Evolutionary conservation across 352 stramenopile genomes (phyloP).

Genomic region (Phytopythium mirpurense): DNA sequence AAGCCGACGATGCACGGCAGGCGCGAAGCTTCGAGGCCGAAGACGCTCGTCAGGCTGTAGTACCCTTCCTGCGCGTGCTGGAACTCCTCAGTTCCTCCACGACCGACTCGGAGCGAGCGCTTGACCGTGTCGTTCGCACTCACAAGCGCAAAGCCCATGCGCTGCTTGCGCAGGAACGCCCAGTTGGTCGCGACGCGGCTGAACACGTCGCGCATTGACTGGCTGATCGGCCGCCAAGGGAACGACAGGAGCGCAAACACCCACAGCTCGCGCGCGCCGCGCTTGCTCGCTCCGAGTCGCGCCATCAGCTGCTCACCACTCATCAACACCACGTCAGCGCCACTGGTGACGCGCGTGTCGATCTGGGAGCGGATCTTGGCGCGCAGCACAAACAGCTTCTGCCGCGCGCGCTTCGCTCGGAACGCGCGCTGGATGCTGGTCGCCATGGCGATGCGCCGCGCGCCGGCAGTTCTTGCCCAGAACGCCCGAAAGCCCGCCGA

Average conservation of each 20-base stretch:
- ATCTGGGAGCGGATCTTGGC: conserved; percentile 34
- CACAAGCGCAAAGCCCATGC: conserved; percentile 21
- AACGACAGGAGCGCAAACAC: conserved; percentile 29
- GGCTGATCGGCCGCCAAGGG: conserved; percentile 21
- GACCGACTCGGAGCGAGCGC: not conserved
- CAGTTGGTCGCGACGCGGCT: conserved; percentile 30
- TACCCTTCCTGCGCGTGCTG: not conserved
- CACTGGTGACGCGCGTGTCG: conserved; percentile 11
- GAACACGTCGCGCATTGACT: conserved; percentile 10
- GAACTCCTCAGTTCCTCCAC: not conserved
- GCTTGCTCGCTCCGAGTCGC: conserved; percentile 3
- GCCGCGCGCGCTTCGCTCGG: conserved; percentile 21
- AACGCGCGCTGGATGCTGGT: conserved; percentile 25
- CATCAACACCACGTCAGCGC: conserved; percentile 14
- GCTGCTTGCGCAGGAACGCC: conserved; percentile 19
- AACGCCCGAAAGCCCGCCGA: conserved; percentile 18
- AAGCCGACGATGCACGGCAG: conserved; percentile 34
- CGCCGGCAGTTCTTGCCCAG: conserved; percentile 27
- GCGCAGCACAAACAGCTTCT: conserved; percentile 23
- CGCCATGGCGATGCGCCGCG: conserved; percentile 20
- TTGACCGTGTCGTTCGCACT: conserved; percentile 18
- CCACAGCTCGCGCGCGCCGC: conserved; percentile 13
- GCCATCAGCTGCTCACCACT: conserved; percentile 12
- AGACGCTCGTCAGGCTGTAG: conserved; percentile 32
- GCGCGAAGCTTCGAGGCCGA: conserved; percentile 12